A percentile compares a stretch with the other conserved stretches of the same genome.
Evolutionary conservation across 2,329 filamentous ascomycete species (phyloP).

Genomic region (Xylariaceae sp.): DNA sequence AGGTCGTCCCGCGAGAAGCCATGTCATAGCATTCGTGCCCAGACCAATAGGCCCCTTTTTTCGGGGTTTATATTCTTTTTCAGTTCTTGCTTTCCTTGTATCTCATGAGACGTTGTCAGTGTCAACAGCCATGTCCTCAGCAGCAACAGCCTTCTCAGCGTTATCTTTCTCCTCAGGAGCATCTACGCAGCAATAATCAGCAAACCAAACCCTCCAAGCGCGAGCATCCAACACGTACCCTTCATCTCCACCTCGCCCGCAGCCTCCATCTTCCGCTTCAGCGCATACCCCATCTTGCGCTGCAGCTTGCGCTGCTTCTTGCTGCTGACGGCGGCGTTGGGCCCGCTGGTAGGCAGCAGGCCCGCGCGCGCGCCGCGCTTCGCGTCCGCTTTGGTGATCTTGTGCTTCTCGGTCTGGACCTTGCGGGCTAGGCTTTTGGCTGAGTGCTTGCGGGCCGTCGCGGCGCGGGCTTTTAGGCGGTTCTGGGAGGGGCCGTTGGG

Average conservation of each 20-base stretch:
- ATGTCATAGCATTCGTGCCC: too few species aligned
- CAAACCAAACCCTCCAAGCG: background rate
- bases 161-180: conserved; percentile 9
- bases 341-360: conserved; percentile 53
- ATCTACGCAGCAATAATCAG: conserved; percentile 12
- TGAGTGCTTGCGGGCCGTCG: conserved; percentile 39
- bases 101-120: conserved; percentile 26
- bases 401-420: conserved; percentile 24
- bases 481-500: conserved; percentile 55
- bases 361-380: conserved; percentile 50
- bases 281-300: conserved; percentile 48
- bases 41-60: background rate
- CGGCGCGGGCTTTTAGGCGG: conserved; percentile 46
- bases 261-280: conserved; percentile 37
- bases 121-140: conserved; percentile 25
- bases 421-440: conserved; percentile 37
- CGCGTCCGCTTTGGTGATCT: conserved; percentile 30
- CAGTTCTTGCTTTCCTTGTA: background rate
- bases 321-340: conserved; percentile 46
- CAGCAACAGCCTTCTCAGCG: background rate
- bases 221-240: conserved; percentile 18
- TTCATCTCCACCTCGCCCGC: conserved; percentile 36
- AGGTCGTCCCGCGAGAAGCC: too few species aligned
- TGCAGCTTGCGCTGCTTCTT: conserved; percentile 57
- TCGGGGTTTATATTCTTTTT: background rate